Evolutionary conservation across 495 filamentous ascomycete species (phyloP), one percentile per base, ranked within the genome.

Genomic region (Astrothelium macrocarpum): DNA sequence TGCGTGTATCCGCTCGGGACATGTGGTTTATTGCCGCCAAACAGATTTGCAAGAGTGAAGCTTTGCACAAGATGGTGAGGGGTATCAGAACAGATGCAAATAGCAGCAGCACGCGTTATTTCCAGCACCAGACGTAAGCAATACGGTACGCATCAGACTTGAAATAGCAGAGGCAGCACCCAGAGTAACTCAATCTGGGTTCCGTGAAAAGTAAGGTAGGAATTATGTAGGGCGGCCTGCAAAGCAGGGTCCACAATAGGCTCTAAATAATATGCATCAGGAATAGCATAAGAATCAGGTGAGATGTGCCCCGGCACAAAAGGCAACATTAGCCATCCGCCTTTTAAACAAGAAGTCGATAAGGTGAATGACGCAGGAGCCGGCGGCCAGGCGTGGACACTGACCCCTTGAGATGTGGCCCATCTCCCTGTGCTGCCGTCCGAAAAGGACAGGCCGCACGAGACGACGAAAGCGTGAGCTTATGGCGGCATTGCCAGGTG

Each of bases 251-350:
- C 25, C 49, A 2, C 20, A 16, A 29, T 29, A 12, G 0, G 49
- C 49, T 56, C 49, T 56, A 56, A 56, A 56, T 56, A 56, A 56
- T 56, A 9, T 26, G 49, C 12, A n/a, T 56, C 43, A 56, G 25
- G 49, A 56, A 56, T 56, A 56, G 49, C 23, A 28, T 10, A 25
- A 56, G 49, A 9, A 20, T 56, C 49, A 20, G 49, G 49, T 56
- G 49, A 56, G 49, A 56, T 56, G 25, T n/a, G 49, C 49, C 25
- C 7, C 23, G 49, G 12, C 49, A 29, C 25, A 29, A 26, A 26
- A 5, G 49, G 49, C 49, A 56, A 29, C 23, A 26, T 28, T 11
- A 56, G 25, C 49, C 49, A 26, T n/a, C 29, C 49, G 29, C 23
- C 49, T 29, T 29, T 26, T 56, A 20, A 56, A 56, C 3, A 56